A percentile compares a stretch with the other conserved stretches of the same genome.
These are phyloP conservation scores for Phytophthora pluvialis DNA, from an alignment of 352 stramenopile genomes.

Conservation along the genomic window DNA sequence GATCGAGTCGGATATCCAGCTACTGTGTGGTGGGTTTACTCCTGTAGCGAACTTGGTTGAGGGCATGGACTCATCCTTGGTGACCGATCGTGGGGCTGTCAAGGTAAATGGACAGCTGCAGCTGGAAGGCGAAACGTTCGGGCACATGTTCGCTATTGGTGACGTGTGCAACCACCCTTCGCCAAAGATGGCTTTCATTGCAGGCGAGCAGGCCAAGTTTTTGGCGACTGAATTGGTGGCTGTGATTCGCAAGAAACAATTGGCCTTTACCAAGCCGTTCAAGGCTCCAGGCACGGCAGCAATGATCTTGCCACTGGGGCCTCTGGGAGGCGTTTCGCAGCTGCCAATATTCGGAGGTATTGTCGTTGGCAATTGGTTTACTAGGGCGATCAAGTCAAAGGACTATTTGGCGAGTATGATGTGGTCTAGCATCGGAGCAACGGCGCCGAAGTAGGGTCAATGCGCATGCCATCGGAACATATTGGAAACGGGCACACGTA, in stretches of 20 bases:
- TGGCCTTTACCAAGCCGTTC: conserved; percentile 30
- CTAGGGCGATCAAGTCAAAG: conserved; percentile 37
- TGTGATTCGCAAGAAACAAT: conserved; percentile 30
- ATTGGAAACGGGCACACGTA: no score
- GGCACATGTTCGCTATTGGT: conserved; percentile 46
- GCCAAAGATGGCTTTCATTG: conserved; percentile 44
- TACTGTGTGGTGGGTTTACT: conserved; percentile 39
- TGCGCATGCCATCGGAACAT: no score
- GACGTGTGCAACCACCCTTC: conserved; percentile 47
- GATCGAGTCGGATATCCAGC: conserved; percentile 43
- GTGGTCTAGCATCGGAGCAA: conserved; percentile 25
- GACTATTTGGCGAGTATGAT: conserved; percentile 38
- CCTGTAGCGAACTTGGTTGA: conserved; percentile 26
- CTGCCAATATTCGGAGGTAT: conserved; percentile 38
- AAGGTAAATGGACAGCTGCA: conserved; percentile 40
- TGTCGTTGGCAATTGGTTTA: conserved; percentile 41
- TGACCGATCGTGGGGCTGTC: conserved; percentile 29
- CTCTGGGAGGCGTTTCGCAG: conserved; percentile 41
- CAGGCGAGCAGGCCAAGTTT: conserved; percentile 38
- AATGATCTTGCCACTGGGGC: conserved; percentile 45
- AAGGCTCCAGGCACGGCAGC: conserved; percentile 21
- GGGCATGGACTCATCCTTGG: conserved; percentile 23
- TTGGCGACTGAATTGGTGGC: conserved; percentile 27
- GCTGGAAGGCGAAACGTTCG: conserved; percentile 33
- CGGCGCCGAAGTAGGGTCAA: conserved; percentile 1